These are phyloP conservation scores for Scleromitrula shiraiana DNA, from an alignment of 2,329 filamentous ascomycete species.

Conservation along the genomic window DNA sequence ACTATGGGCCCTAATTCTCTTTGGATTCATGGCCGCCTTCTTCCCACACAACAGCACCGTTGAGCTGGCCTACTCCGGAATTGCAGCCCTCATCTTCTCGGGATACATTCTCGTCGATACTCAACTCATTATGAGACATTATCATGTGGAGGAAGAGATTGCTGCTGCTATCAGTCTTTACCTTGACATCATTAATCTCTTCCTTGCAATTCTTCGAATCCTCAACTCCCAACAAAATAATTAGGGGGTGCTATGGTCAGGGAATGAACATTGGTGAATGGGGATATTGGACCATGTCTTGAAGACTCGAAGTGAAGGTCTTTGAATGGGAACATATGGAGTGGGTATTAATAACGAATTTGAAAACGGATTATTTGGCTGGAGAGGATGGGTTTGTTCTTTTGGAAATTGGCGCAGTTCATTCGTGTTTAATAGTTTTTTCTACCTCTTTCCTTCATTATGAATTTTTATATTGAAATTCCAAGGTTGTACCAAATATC, in stretches of 20 bases:
- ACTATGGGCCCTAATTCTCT: conserved; percentile 84
- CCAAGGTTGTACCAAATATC: neutral
- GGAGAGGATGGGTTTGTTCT: neutral
- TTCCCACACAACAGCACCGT: conserved; percentile 74
- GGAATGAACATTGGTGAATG: neutral
- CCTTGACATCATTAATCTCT: conserved; percentile 93
- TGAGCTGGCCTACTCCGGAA: conserved; percentile 78
- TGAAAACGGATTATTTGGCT: neutral
- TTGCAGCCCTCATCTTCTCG: conserved; percentile 81
- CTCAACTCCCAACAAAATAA: conserved; percentile 95
- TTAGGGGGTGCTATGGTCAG: conserved; percentile 37
- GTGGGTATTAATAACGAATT: neutral
- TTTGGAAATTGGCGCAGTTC: neutral
- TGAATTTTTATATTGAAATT: neutral
- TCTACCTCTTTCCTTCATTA: neutral
- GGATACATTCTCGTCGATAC: conserved; percentile 95
- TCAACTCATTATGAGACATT: conserved; percentile 88
- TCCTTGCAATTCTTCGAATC: conserved; percentile 85
- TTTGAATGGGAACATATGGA: neutral
- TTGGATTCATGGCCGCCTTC: conserved; percentile 88
- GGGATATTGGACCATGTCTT: neutral
- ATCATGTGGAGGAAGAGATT: conserved; percentile 97
- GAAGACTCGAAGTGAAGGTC: neutral
- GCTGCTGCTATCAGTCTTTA: conserved; percentile 92
- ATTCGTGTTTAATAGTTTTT: too few species aligned